Base-by-base conservation (phyloP, 225 moss, liverwort and hornwort genomes). In the Climacium dendroides region DNA sequence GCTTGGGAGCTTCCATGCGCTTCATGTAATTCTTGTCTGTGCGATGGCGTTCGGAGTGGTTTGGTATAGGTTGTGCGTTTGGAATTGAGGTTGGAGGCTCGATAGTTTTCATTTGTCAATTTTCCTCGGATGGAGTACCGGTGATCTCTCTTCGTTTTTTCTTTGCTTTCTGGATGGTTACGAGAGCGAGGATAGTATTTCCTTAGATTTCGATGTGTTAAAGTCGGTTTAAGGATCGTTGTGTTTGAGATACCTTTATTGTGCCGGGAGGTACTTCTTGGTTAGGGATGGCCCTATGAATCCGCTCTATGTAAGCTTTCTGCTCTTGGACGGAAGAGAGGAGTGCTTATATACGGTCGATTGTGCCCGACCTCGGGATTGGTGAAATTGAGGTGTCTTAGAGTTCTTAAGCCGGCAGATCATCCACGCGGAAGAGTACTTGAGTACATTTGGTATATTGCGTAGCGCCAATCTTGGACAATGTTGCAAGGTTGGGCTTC, bases 401-500 rank as follows among this genome's bases (percentile, higher is more conserved):
- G 77, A 47, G 82, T 62, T 76, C 84, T 20, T 81, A 15, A 69
- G 52, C 80, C 61, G 70, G 37, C 67, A 79, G 87, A 74, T 85
- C 67, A 61, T 79, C 48, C 45, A 23, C 54, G 85, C 30, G 47
- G 84, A 77, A 87, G 82, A 47, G 84, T 77, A 78, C 84, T 88
- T 52, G 17, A 59, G 41, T 78, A 45, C 61, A 41, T 82, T 47
- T 81, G 60, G 26, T 74, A 5, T 55, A 35, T 80, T 50, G 48
- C 19, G 32, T 29, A 84, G 84, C 50, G 63, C 81, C 63, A 64
- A 52, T 92, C 58, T 71, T 71, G 64, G 84, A 65, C 87, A 92
- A 79, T 84, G 81, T 86, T 83, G 88, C 39, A 48, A 88, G 88
- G 63, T 88, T 74, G 71, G 63, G 89, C 70, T 83, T 84, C 81